These are phyloP conservation scores for Backusella australiensis DNA, from an alignment of 192 early-diverging fungal species.

Conservation along the genomic window DNA sequence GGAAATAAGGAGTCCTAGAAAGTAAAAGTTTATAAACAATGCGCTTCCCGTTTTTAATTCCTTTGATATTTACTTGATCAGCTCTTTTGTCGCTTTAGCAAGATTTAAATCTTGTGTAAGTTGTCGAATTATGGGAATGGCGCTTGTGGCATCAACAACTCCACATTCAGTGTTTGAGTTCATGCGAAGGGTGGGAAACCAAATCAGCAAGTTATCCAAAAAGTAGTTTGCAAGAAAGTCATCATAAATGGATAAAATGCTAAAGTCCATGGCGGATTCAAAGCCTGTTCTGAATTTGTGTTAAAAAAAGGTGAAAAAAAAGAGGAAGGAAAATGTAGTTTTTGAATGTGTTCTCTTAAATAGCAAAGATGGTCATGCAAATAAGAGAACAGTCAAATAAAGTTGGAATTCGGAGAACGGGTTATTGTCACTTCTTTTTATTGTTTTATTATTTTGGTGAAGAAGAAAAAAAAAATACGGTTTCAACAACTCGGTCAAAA, in stretches of 20 bases:
- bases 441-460: neutral
- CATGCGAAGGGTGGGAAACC: conserved; percentile 53
- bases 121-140: conserved; percentile 40
- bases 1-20: conserved; percentile 22
- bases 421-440: neutral
- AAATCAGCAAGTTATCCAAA: conserved; percentile 44
- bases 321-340: no score
- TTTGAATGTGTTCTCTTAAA: neutral
- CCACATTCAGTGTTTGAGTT: conserved; percentile 36
- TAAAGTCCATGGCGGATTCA: conserved; percentile 40
- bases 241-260: conserved; percentile 46
- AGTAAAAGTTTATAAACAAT: neutral
- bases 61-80: neutral
- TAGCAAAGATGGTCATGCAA: neutral
- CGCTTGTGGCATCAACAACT: conserved; percentile 17
- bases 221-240: conserved; percentile 50
- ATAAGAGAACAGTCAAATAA: neutral
- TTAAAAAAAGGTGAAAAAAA: neutral
- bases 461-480: neutral
- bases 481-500: no score
- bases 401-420: neutral
- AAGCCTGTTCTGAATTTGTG: neutral
- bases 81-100: conserved; percentile 14
- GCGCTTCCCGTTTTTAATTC: no score
- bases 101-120: conserved; percentile 26